Evolutionary conservation across 352 stramenopile species (phyloP), one percentile per base, ranked within the genome.

Genomic region (Albugo laibachii): DNA sequence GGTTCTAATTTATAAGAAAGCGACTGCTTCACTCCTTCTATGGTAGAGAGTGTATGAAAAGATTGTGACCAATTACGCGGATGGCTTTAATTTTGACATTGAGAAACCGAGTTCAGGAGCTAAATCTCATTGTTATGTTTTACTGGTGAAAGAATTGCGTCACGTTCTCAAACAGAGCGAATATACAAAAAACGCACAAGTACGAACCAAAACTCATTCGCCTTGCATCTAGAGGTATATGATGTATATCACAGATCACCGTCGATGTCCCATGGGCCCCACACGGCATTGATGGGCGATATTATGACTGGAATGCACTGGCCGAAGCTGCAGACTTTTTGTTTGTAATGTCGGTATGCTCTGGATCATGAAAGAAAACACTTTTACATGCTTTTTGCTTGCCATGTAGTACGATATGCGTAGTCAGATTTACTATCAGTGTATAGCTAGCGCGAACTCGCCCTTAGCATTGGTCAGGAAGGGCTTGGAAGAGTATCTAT

Each of bases 391-490:
- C n/a, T n/a, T 24, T 43, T 24, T 8, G 24, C 24, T 10, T 31
- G 3, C n/a, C 39, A 16, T 39, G 13, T 34, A 81, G 61, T 96
- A 96, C 55, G 85, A 95, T 53, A 94, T 91, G 66, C 77, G 75
- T 24, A 92, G 77, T 49, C 83, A 95, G 68, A 79, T 96, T 41
- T 93, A 91, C 53, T 77, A 92, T 45, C 63, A 69, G 50, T 96
- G 85, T 57, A 52, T 95, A 37, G 83, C 80, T 0, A 58, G 59
- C 13, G 77, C 85, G 31, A 96, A 96, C 54, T 74, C 82, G 3
- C 83, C 85, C 0, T 59, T 70, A 13, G 59, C 71, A 18, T 62
- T 84, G 0, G 73, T 91, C 20, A 59, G 66, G 31, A 61, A 85
- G 41, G 83, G 85, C 0, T 53, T 95, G 3, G 44, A 75, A 24